Percentiles rank a stretch among this genome's conserved stretches.
Conservation (phyloP, 2,329 filamentous ascomycete species). For the Trichoderma semiorbis region DNA sequence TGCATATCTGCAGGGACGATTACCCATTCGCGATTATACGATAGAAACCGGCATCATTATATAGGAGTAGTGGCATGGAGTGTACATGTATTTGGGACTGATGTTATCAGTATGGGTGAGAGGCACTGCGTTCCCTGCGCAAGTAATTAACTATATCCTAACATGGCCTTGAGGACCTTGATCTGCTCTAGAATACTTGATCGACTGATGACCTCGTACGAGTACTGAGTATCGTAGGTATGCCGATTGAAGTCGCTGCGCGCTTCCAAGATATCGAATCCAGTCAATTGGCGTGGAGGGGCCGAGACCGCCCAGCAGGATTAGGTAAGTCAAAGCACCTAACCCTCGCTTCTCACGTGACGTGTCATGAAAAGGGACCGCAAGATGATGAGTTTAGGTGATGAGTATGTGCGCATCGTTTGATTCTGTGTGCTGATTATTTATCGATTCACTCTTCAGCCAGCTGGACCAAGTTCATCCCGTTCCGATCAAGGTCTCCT, state of each 20-base stretch:
- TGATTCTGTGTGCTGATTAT: not conserved
- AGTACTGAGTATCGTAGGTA: not conserved
- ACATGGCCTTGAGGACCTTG: conserved; percentile 40
- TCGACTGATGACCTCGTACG: too few relatives aligned
- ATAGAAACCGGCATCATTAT: not conserved
- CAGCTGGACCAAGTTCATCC: not conserved
- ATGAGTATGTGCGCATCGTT: not conserved
- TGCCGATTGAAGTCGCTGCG: too few relatives aligned
- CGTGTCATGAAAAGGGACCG: not conserved
- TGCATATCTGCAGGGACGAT: not conserved
- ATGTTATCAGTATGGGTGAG: not conserved
- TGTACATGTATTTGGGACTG: not conserved
- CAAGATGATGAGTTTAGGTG: too few relatives aligned
- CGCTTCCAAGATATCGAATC: too few relatives aligned
- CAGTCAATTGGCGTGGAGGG: too few relatives aligned
- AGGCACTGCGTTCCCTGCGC: too few relatives aligned
- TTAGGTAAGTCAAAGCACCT: not conserved
- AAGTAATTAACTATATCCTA: not conserved
- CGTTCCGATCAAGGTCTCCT: too few relatives aligned
- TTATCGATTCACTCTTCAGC: not conserved
- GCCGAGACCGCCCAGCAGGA: not conserved
- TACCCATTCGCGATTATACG: not conserved
- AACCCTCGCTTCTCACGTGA: not conserved
- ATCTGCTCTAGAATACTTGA: conserved; percentile 65
- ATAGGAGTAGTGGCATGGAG: not conserved